Evolutionary conservation across 73 alveolate genomes (phyloP).

Genomic region (Chromera velia): DNA sequence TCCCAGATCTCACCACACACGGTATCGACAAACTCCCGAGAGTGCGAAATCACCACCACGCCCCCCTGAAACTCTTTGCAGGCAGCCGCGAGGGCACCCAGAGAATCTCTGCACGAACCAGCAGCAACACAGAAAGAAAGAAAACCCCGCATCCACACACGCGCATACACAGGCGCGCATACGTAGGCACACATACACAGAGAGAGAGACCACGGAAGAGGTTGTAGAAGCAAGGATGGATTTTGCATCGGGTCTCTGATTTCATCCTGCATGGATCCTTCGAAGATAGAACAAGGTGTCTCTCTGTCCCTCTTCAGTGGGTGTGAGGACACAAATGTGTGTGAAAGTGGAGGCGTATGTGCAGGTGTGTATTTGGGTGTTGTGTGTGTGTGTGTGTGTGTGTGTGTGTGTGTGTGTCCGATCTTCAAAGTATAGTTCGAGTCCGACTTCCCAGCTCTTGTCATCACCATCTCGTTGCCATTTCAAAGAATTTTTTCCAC

Average conservation of each 20-base stretch:
- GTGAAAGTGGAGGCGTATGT: too few species aligned
- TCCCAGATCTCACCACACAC: conserved; percentile 49
- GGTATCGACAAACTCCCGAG: conserved; percentile 47
- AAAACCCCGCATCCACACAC: neutral
- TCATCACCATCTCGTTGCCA: too few species aligned
- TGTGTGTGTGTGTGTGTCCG: neutral
- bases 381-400: neutral
- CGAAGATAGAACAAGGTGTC: neutral
- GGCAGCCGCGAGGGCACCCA: conserved; percentile 18
- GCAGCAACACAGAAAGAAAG: neutral
- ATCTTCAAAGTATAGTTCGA: neutral
- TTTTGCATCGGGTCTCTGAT: neutral
- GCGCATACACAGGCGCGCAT: neutral
- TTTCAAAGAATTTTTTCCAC: too few species aligned
- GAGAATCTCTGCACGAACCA: conserved; percentile 3
- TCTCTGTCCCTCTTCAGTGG: too few species aligned
- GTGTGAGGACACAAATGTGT: too few species aligned
- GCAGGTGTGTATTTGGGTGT: too few species aligned
- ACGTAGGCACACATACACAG: neutral
- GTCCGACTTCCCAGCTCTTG: too few species aligned
- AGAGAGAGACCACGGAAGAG: neutral
- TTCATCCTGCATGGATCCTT: neutral
- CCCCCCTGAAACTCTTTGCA: conserved; percentile 25
- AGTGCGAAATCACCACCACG: conserved; percentile 49
- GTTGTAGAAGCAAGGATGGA: neutral